phyloP scores from a whole-genome alignment of 805 yeast species.

The Geotrichum ghanense region DNA sequence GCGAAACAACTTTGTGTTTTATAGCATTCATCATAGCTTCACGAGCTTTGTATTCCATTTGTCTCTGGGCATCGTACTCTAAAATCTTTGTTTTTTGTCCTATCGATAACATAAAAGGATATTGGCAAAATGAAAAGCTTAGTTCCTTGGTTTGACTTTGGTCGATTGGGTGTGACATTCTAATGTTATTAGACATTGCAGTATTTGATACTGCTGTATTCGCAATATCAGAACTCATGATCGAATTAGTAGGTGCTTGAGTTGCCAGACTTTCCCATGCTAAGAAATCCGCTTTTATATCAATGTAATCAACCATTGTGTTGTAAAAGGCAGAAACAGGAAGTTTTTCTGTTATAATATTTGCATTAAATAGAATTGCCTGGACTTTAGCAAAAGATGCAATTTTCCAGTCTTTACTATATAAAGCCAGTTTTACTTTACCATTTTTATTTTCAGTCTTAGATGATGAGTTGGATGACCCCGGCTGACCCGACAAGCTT shows the following conservation, averaged over 20 bases:
- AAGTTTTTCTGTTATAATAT: slow-evolving; percentile 25
- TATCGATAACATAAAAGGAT: slow-evolving; percentile 68
- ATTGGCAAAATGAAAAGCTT: slow-evolving; percentile 64
- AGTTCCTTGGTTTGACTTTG: slow-evolving; percentile 12
- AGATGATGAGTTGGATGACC: no score
- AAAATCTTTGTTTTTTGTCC: slow-evolving; percentile 74
- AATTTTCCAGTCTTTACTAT: slow-evolving; percentile 76
- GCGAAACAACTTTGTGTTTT: slow-evolving; percentile 47
- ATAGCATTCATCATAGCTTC: slow-evolving; percentile 75
- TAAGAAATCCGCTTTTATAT: slow-evolving; percentile 70
- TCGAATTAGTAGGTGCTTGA: background rate
- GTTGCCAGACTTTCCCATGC: slow-evolving; percentile 46
- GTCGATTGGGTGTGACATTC: slow-evolving; percentile 5
- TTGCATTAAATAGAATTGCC: slow-evolving; percentile 45
- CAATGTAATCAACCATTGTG: slow-evolving; percentile 67
- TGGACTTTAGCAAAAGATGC: slow-evolving; percentile 52
- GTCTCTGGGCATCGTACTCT: slow-evolving; percentile 69
- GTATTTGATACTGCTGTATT: slow-evolving; percentile 2
- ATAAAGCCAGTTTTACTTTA: slow-evolving; percentile 36
- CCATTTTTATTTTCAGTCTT: background rate
- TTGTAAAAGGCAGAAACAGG: slow-evolving; percentile 54
- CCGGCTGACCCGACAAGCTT: background rate
- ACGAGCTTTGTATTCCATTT: slow-evolving; percentile 80
- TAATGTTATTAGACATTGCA: slow-evolving; percentile 11
- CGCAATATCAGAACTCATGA: background rate